phyloP scores from a whole-genome alignment of 768 basidiomycete species.

The Rhodosporidiobolus odoratus region DNA sequence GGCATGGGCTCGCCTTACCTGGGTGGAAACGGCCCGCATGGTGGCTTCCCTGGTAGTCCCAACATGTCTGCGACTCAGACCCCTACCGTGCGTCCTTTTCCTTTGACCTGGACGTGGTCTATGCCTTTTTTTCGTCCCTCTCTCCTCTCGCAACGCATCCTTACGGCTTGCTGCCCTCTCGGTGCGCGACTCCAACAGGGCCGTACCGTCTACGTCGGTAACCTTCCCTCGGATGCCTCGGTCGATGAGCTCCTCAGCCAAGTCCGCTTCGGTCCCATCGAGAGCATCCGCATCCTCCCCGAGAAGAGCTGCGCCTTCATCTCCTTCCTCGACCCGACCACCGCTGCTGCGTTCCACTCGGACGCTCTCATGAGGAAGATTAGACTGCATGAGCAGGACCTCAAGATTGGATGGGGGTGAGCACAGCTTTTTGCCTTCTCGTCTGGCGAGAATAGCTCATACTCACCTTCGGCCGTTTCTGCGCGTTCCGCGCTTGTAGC shows the following conservation, averaged over 20 bases:
- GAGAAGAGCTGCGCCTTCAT: slow-evolving; percentile 98
- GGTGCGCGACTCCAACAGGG: no score
- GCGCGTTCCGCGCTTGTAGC: not conserved
- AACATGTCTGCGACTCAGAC: slow-evolving; percentile 19
- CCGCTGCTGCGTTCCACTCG: slow-evolving; percentile 93
- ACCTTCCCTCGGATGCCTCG: slow-evolving; percentile 87
- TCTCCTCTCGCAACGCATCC: not conserved
- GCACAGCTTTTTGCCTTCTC: not conserved
- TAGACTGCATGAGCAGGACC: slow-evolving; percentile 84
- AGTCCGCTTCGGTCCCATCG: slow-evolving; percentile 94
- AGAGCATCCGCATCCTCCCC: slow-evolving; percentile 85
- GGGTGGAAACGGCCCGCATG: slow-evolving; percentile 6
- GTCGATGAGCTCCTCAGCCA: slow-evolving; percentile 97
- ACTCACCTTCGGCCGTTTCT: not conserved
- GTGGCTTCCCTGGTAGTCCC: slow-evolving; percentile 6
- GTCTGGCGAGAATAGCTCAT: no score
- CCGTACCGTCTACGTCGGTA: slow-evolving; percentile 94
- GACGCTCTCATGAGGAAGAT: slow-evolving; percentile 94
- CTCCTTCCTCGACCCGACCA: slow-evolving; percentile 88
- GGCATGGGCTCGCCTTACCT: slow-evolving; percentile 22
- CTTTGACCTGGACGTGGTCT: no score
- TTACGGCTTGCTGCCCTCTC: not conserved
- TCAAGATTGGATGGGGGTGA: slow-evolving; percentile 93
- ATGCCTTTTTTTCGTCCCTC: not conserved
- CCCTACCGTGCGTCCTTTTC: slow-evolving; percentile 12